These are phyloP conservation scores for Pythium brachiatum DNA, from an alignment of 352 stramenopile genomes.

Conservation along the genomic window DNA sequence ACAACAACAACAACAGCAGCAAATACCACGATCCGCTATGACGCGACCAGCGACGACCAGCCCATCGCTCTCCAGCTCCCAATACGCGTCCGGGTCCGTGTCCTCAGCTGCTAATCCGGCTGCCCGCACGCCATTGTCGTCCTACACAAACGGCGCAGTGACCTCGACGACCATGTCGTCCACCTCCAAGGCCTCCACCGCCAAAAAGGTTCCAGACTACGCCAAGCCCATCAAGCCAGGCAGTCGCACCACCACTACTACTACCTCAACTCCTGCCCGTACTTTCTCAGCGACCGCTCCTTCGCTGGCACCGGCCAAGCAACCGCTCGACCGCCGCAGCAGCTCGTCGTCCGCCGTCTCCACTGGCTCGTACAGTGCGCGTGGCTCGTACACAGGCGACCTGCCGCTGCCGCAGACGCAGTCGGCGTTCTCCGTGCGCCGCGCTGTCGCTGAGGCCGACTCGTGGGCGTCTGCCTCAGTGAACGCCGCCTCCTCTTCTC, in stretches of 20 bases:
- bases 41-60: not conserved
- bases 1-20: constrained; percentile 1
- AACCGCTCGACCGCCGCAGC: constrained; percentile 8
- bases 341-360: constrained; percentile 1
- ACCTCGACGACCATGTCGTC: constrained; percentile 16
- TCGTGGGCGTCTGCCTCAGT: constrained; percentile 3
- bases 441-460: constrained; percentile 18
- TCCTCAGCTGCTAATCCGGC: not conserved
- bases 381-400: constrained; percentile 17
- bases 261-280: not conserved
- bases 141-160: not conserved
- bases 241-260: not conserved
- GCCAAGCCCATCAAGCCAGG: constrained; percentile 11
- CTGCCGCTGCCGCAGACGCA: constrained; percentile 14
- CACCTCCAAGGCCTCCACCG: not conserved
- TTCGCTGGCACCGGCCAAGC: not conserved
- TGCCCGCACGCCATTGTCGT: not conserved
- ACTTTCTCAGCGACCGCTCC: not conserved
- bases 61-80: not conserved
- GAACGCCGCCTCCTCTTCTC: not conserved
- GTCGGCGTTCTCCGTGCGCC: constrained; percentile 19
- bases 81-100: not conserved
- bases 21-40: not conserved
- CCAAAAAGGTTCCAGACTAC: constrained; percentile 5
- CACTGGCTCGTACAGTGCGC: constrained; percentile 19